Evolutionary conservation across 495 filamentous ascomycete genomes (phyloP).

Genomic region (Amniculicola lignicola): DNA sequence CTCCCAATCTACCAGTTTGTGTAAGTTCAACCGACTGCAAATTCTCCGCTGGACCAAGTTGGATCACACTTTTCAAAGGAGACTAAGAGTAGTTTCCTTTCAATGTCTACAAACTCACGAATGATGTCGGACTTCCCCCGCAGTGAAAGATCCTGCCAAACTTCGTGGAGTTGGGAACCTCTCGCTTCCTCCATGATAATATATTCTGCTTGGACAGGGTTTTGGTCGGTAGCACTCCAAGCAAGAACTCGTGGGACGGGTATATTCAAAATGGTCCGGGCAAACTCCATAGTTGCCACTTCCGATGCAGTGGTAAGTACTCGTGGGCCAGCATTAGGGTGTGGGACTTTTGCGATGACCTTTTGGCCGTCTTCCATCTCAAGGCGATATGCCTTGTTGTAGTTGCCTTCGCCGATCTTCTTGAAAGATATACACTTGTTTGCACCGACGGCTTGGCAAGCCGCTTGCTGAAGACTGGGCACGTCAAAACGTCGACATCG

Average conservation of each 20-base stretch:
- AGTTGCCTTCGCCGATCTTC: slow-evolving; percentile 8
- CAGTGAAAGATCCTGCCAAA: slow-evolving; percentile 2
- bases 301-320: slow-evolving; percentile 3
- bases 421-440: neutral
- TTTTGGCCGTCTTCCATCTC: slow-evolving; percentile 7
- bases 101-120: slow-evolving; percentile 9
- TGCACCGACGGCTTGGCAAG: slow-evolving; percentile 10
- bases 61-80: neutral
- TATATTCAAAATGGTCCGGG: neutral
- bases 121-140: neutral
- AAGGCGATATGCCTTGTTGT: slow-evolving; percentile 4
- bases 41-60: neutral
- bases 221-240: slow-evolving; percentile 15
- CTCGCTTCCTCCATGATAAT: slow-evolving; percentile 18
- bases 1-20: slow-evolving; percentile 3
- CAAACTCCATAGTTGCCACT: slow-evolving; percentile 7
- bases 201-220: slow-evolving; percentile 18
- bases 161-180: neutral
- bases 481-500: slow-evolving; percentile 15
- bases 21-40: no score
- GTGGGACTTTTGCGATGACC: slow-evolving; percentile 6
- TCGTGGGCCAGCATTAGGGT: slow-evolving; percentile 2
- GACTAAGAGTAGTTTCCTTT: slow-evolving; percentile 16
- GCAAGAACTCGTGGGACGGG: slow-evolving; percentile 10
- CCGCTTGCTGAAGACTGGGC: neutral